Conservation (phyloP, 1,139 yeast species). For the Suhomyces bokatorum region DNA sequence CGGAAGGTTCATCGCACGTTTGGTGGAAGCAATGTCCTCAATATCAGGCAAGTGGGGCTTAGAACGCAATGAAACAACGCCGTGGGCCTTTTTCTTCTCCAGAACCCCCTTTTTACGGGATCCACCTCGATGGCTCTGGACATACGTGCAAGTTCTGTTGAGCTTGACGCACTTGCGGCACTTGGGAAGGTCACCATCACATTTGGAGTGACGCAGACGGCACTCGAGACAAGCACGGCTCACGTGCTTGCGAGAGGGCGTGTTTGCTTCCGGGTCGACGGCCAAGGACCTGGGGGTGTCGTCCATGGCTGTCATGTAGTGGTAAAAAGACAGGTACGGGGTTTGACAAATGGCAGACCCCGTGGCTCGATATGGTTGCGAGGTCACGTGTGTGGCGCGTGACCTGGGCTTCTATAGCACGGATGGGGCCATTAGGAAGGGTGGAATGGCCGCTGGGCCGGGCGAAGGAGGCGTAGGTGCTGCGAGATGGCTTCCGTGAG, state of each 20-base stretch:
- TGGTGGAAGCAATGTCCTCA: slow-evolving; percentile 12
- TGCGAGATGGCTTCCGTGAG: too few species aligned
- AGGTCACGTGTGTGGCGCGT: background rate
- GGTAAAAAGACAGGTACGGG: slow-evolving; percentile 2
- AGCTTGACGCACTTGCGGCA: slow-evolving; percentile 41
- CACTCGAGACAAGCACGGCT: slow-evolving; percentile 49
- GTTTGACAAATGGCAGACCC: slow-evolving; percentile 2
- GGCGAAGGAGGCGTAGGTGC: too few species aligned
- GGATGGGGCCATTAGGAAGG: too few species aligned
- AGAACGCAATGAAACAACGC: slow-evolving; percentile 5
- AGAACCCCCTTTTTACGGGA: slow-evolving; percentile 48
- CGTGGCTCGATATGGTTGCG: background rate
- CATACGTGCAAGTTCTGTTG: slow-evolving; percentile 41
- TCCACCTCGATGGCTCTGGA: slow-evolving; percentile 53
- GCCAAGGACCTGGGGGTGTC: background rate
- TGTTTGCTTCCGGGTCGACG: background rate
- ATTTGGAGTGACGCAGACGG: slow-evolving; percentile 48
- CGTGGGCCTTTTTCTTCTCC: slow-evolving; percentile 1
- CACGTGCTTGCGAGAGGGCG: slow-evolving; percentile 20
- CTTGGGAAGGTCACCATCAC: slow-evolving; percentile 47
- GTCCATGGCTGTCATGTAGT: background rate
- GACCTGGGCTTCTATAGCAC: background rate
- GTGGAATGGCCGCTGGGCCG: too few species aligned
- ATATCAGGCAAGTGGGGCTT: slow-evolving; percentile 13
- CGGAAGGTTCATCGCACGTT: too few species aligned